Conservation (phyloP, 2,329 filamentous ascomycete species). For the Aspergillus persii region DNA sequence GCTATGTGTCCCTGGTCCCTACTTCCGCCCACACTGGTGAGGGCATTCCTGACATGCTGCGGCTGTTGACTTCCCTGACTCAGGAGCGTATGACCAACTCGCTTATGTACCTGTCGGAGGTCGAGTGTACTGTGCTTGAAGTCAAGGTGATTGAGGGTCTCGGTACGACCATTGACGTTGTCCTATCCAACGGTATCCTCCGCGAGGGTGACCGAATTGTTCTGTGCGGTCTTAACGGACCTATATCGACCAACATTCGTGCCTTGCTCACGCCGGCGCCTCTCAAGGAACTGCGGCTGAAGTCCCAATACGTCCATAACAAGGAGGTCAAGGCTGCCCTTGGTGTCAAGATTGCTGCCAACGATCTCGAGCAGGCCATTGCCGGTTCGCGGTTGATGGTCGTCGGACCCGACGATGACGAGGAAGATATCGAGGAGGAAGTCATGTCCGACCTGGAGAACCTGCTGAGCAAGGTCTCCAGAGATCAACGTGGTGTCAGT, state of each 20-base stretch:
- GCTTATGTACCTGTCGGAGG: constrained; percentile 97
- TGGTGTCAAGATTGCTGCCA: constrained; percentile 97
- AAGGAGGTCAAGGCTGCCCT: constrained; percentile 98
- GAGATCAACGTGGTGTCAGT: constrained; percentile 87
- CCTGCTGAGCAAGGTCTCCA: constrained; percentile 86
- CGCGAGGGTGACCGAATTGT: constrained; percentile 93
- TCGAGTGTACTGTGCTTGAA: constrained; percentile 95
- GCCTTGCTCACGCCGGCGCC: constrained; percentile 90
- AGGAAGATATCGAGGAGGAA: constrained; percentile 94
- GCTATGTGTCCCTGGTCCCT: constrained; percentile 90
- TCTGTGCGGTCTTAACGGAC: constrained; percentile 92
- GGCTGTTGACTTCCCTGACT: constrained; percentile 85
- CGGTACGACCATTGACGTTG: constrained; percentile 96
- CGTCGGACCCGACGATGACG: constrained; percentile 90
- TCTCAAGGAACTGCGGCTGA: constrained; percentile 89
- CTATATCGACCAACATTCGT: constrained; percentile 92
- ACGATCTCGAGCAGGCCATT: constrained; percentile 92
- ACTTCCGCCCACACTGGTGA: constrained; percentile 98
- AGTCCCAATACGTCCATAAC: constrained; percentile 96
- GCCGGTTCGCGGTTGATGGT: constrained; percentile 93
- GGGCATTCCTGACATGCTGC: constrained; percentile 98
- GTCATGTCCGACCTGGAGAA: constrained; percentile 92
- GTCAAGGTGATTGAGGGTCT: constrained; percentile 99
- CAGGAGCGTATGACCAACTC: constrained; percentile 97
- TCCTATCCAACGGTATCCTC: constrained; percentile 92